phyloP scores from a whole-genome alignment of 176 grass and related monocot genomes.

The Ensete ventricosum region DNA sequence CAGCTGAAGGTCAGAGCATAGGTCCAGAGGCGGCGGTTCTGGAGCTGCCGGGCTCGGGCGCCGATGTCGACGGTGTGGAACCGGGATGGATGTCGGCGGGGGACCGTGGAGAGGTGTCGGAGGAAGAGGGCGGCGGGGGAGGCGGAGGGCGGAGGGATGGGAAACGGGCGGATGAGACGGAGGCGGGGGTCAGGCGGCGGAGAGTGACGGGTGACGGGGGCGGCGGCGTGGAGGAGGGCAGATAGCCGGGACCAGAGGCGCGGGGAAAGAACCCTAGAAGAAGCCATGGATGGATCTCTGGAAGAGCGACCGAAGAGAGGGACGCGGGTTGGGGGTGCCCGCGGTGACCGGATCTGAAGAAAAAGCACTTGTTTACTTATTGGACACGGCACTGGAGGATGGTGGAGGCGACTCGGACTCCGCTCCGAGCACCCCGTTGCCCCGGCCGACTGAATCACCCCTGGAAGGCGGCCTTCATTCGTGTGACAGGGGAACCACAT shows the following conservation, averaged over 20 bases:
- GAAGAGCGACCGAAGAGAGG: neutral
- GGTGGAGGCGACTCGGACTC: too few species aligned
- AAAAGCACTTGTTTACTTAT: too few species aligned
- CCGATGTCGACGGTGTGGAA: constrained; percentile 54
- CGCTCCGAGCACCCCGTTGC: too few species aligned
- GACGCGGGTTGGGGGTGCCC: neutral
- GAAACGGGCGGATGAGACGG: neutral
- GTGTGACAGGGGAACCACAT: too few species aligned
- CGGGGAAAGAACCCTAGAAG: constrained; percentile 39
- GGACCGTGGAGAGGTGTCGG: constrained; percentile 21
- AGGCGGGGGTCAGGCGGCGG: neutral
- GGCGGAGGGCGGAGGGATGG: neutral
- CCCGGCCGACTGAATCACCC: too few species aligned
- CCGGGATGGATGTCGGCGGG: constrained; percentile 19
- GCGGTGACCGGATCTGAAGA: too few species aligned
- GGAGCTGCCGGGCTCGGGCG: constrained; percentile 75
- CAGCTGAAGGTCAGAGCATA: constrained; percentile 92
- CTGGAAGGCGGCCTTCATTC: too few species aligned
- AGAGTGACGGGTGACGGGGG: neutral
- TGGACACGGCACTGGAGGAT: too few species aligned
- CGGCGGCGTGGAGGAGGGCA: neutral
- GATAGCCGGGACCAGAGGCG: constrained; percentile 10
- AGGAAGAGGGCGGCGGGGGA: constrained; percentile 30
- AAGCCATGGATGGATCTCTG: constrained; percentile 8
- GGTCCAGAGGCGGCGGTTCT: constrained; percentile 82